A percentile compares a stretch with the other conserved stretches of the same genome.
Evolutionary conservation across 1,284 basidiomycete genomes (phyloP).

Genomic region (Microstroma glucosiphilum): DNA sequence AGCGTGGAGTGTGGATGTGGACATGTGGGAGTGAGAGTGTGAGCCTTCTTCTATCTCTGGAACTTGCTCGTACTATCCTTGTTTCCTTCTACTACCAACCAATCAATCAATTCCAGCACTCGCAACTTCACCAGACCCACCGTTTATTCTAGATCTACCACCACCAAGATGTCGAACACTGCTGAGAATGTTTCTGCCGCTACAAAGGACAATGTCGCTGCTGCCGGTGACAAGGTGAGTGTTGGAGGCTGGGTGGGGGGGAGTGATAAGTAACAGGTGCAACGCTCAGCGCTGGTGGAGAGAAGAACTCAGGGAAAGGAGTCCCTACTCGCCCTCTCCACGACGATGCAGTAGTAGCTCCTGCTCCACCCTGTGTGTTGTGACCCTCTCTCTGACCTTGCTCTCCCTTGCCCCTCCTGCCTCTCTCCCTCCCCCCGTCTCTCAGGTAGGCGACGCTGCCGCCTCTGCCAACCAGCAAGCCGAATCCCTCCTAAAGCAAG

Average conservation of each 20-base stretch:
- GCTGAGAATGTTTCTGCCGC: neutral
- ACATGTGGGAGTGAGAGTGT: no score
- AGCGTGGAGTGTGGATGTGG: no score
- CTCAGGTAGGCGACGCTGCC: neutral
- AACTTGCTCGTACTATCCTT: no score
- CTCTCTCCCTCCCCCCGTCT: neutral
- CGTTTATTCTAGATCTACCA: no score
- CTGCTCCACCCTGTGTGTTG: neutral
- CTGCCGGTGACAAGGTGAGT: conserved; percentile 9
- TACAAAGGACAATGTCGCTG: conserved; percentile 7
- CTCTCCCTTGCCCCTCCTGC: neutral
- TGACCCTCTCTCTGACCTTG: neutral
- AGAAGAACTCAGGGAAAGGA: no score
- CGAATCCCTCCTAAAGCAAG: conserved; percentile 12
- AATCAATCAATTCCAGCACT: no score
- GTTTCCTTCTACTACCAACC: no score
- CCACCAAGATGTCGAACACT: neutral
- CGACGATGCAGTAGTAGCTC: neutral
- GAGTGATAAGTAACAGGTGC: no score
- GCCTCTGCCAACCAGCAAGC: conserved; percentile 8
- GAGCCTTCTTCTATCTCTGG: no score
- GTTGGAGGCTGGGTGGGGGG: neutral
- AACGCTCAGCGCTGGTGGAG: no score
- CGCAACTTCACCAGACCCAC: no score
- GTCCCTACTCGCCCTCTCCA: no score